These are phyloP conservation scores for Aspergillus sclerotiicarbonarius DNA, from an alignment of 495 filamentous ascomycete species.

Conservation along the genomic window DNA sequence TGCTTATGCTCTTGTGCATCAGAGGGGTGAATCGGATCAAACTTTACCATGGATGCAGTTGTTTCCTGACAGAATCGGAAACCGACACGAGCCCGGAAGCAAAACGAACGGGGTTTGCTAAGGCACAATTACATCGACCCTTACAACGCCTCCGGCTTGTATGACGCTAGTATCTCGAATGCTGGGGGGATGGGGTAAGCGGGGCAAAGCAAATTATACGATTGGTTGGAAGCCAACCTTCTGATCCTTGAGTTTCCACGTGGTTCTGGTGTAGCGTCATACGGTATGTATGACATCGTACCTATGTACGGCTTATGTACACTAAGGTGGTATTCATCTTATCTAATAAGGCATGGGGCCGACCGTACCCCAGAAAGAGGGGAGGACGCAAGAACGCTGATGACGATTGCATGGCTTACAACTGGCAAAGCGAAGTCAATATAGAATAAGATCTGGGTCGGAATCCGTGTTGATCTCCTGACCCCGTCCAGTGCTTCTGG, in stretches of 20 bases:
- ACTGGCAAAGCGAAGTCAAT: not conserved
- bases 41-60: not conserved
- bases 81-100: not conserved
- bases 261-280: conserved; percentile 19
- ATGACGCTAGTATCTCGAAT: conserved; percentile 17
- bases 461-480: not conserved
- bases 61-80: not conserved
- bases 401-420: not conserved
- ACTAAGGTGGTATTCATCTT: not conserved
- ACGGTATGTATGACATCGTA: not conserved
- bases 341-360: not conserved
- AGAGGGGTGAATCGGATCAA: not conserved
- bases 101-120: not conserved
- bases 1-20: not conserved
- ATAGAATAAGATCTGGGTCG: not conserved
- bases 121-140: not conserved
- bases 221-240: conserved; percentile 13
- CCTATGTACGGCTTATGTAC: not conserved
- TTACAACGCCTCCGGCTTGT: conserved; percentile 3
- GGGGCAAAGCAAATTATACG: conserved; percentile 14
- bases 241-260: conserved; percentile 21
- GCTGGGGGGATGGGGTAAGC: conserved; percentile 18
- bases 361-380: not conserved
- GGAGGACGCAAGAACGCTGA: not conserved
- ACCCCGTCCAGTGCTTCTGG: not conserved